Percentiles rank a stretch among this genome's conserved stretches.
These are phyloP conservation scores for Microsporum audouinii DNA, from an alignment of 2,329 filamentous ascomycete genomes.

Conservation along the genomic window DNA sequence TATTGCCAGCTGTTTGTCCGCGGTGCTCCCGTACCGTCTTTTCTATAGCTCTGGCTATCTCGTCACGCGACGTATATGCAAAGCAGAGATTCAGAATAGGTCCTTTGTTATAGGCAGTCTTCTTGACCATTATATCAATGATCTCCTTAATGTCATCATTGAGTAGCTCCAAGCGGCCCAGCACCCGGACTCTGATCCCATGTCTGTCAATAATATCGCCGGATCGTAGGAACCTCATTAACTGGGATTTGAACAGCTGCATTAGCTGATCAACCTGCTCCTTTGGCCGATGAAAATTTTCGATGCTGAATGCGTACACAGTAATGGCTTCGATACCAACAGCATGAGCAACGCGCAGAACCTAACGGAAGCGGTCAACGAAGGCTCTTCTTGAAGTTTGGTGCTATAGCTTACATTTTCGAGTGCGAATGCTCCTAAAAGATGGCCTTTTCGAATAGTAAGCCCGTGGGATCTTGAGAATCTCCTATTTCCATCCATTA, in stretches of 20 bases:
- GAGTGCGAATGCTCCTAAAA: neutral
- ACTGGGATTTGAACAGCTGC: neutral
- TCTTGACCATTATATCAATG: neutral
- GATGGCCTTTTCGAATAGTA: neutral
- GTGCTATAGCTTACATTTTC: neutral
- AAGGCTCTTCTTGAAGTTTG: neutral
- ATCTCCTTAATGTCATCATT: neutral
- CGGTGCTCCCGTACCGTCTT: neutral
- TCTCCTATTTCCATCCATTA: neutral
- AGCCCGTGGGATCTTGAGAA: neutral
- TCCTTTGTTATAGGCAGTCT: neutral
- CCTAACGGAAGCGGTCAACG: neutral
- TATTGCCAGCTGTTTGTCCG: neutral
- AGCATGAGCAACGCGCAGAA: neutral
- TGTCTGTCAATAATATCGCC: neutral
- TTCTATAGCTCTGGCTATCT: neutral
- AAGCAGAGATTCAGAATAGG: neutral
- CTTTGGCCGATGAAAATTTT: constrained; percentile 12
- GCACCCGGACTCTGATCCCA: neutral
- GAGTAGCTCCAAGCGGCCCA: neutral
- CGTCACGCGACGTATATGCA: neutral
- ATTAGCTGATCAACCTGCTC: constrained; percentile 10
- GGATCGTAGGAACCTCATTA: neutral
- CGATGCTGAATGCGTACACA: constrained; percentile 13
- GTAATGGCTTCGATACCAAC: constrained; percentile 8